These are phyloP conservation scores for Trichophyton benhamiae DNA, from an alignment of 2,329 filamentous ascomycete species.

Conservation along the genomic window DNA sequence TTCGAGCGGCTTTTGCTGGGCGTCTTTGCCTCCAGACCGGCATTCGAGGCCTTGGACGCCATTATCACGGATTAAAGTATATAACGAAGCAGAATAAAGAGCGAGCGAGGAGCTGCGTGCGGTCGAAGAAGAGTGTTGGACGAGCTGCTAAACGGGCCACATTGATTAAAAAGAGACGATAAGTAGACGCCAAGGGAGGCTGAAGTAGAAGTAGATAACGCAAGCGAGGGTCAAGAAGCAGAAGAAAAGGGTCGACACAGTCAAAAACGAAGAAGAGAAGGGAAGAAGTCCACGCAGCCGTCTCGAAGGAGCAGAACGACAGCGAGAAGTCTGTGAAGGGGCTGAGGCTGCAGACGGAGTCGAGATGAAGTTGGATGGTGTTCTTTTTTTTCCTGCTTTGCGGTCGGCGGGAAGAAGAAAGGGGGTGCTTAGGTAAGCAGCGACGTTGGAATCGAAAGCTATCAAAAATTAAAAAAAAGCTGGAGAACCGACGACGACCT, in stretches of 20 bases:
- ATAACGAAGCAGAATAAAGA: background rate
- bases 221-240: constrained; percentile 19
- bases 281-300: background rate
- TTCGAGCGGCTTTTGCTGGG: constrained; percentile 25
- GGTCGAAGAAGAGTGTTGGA: no score
- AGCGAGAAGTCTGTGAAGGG: background rate
- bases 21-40: constrained; percentile 27
- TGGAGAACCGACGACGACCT: background rate
- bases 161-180: background rate
- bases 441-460: background rate
- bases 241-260: background rate
- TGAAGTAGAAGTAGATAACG: constrained; percentile 10
- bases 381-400: background rate
- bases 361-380: background rate
- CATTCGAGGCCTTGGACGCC: constrained; percentile 16
- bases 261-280: background rate
- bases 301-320: background rate
- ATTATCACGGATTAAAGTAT: constrained; percentile 13
- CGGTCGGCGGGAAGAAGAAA: background rate
- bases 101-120: background rate
- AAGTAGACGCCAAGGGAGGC: background rate
- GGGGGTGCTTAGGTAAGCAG: background rate
- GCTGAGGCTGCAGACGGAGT: background rate
- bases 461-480: background rate
- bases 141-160: background rate